A percentile compares a stretch with the other conserved stretches of the same genome.
Evolutionary conservation across 2,329 filamentous ascomycete genomes (phyloP).

Genomic region (Pseudocercospora eumusae): DNA sequence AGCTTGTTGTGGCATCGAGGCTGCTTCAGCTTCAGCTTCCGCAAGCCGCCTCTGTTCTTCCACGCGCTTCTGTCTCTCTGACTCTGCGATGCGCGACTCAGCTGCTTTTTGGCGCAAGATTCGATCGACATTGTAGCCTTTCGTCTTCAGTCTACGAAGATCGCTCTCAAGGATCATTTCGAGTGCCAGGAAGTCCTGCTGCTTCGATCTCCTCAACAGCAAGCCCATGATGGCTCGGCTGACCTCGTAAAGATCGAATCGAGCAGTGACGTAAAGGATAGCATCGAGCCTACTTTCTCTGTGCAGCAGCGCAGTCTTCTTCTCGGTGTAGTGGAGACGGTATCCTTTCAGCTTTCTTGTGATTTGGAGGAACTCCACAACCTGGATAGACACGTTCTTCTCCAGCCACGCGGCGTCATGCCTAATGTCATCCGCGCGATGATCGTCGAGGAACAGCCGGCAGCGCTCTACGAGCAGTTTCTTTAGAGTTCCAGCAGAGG

Average conservation of each 20-base stretch:
- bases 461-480: conserved; percentile 84
- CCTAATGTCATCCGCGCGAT: conserved; percentile 73
- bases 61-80: conserved; percentile 68
- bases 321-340: conserved; percentile 67
- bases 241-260: conserved; percentile 86
- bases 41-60: conserved; percentile 57
- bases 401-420: conserved; percentile 91
- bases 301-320: conserved; percentile 71
- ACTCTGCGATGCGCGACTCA: conserved; percentile 83
- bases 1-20: conserved; percentile 23
- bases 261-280: conserved; percentile 74
- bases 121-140: conserved; percentile 94
- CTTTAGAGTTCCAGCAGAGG: conserved; percentile 66
- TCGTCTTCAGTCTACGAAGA: conserved; percentile 75
- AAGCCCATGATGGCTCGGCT: conserved; percentile 82
- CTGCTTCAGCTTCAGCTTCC: conserved; percentile 37
- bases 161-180: conserved; percentile 88
- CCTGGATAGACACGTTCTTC: conserved; percentile 74
- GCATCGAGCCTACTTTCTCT: conserved; percentile 57
- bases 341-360: conserved; percentile 74
- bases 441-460: conserved; percentile 86
- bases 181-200: conserved; percentile 85
- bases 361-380: conserved; percentile 76
- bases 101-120: conserved; percentile 86
- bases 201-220: conserved; percentile 77